These are phyloP conservation scores for Chaetomiaceae sp. DNA, from an alignment of 2,329 filamentous ascomycete species.

Conservation along the genomic window DNA sequence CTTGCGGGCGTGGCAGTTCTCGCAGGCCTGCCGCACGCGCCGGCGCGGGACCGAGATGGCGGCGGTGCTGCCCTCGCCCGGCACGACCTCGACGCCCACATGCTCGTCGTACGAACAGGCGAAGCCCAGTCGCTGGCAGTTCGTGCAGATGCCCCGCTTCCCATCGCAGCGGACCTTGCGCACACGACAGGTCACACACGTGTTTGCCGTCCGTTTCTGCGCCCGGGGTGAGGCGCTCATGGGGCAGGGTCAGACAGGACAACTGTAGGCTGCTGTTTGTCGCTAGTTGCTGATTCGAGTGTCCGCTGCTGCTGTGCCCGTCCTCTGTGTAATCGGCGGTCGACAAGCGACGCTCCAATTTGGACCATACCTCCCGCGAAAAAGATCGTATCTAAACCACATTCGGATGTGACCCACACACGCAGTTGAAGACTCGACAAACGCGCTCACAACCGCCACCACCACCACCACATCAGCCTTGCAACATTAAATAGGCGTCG, in stretches of 20 bases:
- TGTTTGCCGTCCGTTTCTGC: constrained; percentile 27
- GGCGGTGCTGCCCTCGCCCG: constrained; percentile 11
- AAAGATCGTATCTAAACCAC: too few species aligned
- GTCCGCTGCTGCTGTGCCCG: neutral
- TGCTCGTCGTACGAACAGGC: constrained; percentile 51
- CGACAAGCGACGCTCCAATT: too few species aligned
- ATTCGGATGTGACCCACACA: too few species aligned
- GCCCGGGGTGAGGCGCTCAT: constrained; percentile 24
- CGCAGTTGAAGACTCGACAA: too few species aligned
- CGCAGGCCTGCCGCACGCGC: constrained; percentile 51
- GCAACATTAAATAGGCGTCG: too few species aligned
- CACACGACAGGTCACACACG: constrained; percentile 49
- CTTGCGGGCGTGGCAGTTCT: constrained; percentile 53
- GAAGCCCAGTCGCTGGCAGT: constrained; percentile 53
- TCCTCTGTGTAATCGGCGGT: neutral
- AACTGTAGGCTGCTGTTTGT: neutral
- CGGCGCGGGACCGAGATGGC: constrained; percentile 37
- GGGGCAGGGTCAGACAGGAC: too few species aligned
- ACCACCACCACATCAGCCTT: too few species aligned
- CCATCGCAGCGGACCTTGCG: constrained; percentile 56
- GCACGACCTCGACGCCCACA: constrained; percentile 22
- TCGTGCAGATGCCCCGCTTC: constrained; percentile 47
- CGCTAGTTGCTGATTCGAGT: neutral
- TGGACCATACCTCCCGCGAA: too few species aligned
- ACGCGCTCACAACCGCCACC: too few species aligned